Conservation (phyloP, 768 basidiomycete species). For the Kwoniella sp. region DNA sequence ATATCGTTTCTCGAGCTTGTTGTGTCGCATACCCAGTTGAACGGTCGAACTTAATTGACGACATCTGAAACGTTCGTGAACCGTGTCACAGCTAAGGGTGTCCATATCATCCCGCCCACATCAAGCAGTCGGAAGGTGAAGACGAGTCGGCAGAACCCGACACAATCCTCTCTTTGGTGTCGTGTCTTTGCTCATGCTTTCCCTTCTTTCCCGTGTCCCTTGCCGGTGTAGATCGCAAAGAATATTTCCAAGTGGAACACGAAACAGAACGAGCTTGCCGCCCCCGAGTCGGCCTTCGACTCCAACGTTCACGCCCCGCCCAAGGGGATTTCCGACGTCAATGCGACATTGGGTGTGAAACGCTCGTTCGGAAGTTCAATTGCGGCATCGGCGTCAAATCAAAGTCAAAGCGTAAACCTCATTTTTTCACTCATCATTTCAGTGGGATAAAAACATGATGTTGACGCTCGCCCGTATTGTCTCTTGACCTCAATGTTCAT, state of each 20-base stretch:
- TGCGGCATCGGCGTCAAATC: background rate
- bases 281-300: conserved; percentile 21
- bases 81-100: conserved; percentile 55
- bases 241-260: conserved; percentile 98
- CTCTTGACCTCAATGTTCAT: conserved; percentile 2
- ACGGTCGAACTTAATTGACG: conserved; percentile 20
- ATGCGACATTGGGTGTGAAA: conserved; percentile 33
- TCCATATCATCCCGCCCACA: conserved; percentile 76
- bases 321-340: conserved; percentile 45
- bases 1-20: too few species aligned
- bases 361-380: conserved; percentile 13
- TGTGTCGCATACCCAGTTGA: too few species aligned
- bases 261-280: conserved; percentile 78
- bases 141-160: conserved; percentile 18
- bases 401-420: conserved; percentile 13
- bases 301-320: conserved; percentile 18
- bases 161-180: conserved; percentile 11
- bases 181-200: conserved; percentile 12
- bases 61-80: background rate
- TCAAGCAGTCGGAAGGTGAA: conserved; percentile 59
- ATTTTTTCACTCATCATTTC: conserved; percentile 1
- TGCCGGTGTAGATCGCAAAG: conserved; percentile 67
- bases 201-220: conserved; percentile 1
- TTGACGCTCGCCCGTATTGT: conserved; percentile 9
- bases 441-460: background rate